phyloP scores from a whole-genome alignment of 1,284 basidiomycete species.

The Malassezia arunalokei region DNA sequence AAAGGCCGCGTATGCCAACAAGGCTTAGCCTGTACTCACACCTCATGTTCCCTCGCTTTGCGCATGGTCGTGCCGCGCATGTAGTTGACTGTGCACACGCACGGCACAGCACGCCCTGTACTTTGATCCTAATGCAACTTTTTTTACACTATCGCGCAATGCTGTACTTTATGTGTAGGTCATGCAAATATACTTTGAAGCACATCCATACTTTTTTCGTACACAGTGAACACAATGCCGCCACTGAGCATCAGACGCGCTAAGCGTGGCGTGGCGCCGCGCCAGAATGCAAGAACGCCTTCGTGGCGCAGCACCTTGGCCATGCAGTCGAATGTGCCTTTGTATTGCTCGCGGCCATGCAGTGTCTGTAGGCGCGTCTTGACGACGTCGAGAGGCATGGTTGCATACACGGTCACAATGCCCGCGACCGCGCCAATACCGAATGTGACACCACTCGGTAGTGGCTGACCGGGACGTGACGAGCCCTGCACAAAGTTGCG shows the following conservation, averaged over 20 bases:
- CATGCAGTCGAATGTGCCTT: conserved; percentile 84
- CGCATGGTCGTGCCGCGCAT: no score
- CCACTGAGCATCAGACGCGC: conserved; percentile 60
- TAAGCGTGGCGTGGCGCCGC: conserved; percentile 60
- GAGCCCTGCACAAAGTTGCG: conserved; percentile 72
- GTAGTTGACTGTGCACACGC: no score
- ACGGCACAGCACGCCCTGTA: neutral
- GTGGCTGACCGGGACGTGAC: conserved; percentile 64
- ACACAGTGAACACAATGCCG: conserved; percentile 82
- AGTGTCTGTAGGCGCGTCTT: conserved; percentile 97
- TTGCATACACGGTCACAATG: conserved; percentile 71
- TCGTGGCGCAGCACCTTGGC: conserved; percentile 52
- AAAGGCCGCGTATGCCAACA: conserved; percentile 59
- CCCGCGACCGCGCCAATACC: conserved; percentile 86
- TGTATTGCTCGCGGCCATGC: conserved; percentile 67
- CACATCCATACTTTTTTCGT: conserved; percentile 15
- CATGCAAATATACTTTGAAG: conserved; percentile 6
- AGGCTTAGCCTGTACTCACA: no score
- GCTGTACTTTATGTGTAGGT: neutral
- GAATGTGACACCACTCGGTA: conserved; percentile 82
- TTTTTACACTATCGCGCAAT: neutral
- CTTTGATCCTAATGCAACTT: neutral
- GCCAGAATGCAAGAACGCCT: conserved; percentile 79
- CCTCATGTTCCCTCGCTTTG: conserved; percentile 23
- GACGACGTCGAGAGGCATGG: conserved; percentile 55